Percentiles rank a stretch among this genome's conserved stretches.
Evolutionary conservation across 2,329 filamentous ascomycete genomes (phyloP).

Genomic region (Fusarium sp.): DNA sequence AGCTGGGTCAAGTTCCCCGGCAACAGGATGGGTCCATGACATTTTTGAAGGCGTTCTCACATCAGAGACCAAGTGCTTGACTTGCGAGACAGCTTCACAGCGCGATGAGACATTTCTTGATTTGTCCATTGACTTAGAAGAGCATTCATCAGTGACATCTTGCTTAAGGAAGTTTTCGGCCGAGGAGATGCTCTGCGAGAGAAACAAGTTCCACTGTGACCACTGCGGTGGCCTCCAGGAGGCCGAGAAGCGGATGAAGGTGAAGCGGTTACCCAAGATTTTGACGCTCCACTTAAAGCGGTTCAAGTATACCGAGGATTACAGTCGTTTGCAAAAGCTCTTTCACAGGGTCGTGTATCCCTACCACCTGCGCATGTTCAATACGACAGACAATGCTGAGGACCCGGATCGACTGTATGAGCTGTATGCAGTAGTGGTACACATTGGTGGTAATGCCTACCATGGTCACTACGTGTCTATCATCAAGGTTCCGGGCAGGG

Average conservation of each 20-base stretch:
- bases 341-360: conserved; percentile 98
- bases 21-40: conserved; percentile 93
- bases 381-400: conserved; percentile 94
- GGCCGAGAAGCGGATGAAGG: conserved; percentile 99
- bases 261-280: conserved; percentile 92
- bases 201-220: conserved; percentile 99
- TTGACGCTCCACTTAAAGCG: conserved; percentile 93
- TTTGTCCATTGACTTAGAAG: conserved; percentile 92
- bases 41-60: conserved; percentile 95
- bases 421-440: conserved; percentile 95
- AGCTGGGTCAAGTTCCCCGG: conserved; percentile 65
- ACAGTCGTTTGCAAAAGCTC: conserved; percentile 92
- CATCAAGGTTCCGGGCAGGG: conserved; percentile 95
- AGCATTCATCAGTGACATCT: conserved; percentile 95
- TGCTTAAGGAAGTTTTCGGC: conserved; percentile 96
- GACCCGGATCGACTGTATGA: conserved; percentile 96
- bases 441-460: conserved; percentile 96
- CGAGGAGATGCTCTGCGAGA: conserved; percentile 97
- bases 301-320: conserved; percentile 98
- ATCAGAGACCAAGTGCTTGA: conserved; percentile 95
- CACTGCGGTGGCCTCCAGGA: conserved; percentile 96
- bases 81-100: conserved; percentile 95
- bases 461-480: conserved; percentile 98
- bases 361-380: conserved; percentile 95
- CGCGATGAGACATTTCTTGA: conserved; percentile 96